Percentiles rank a stretch among this genome's conserved stretches.
phyloP scores from a whole-genome alignment of 1,284 basidiomycete genomes.

The Cryptococcus sp. region DNA sequence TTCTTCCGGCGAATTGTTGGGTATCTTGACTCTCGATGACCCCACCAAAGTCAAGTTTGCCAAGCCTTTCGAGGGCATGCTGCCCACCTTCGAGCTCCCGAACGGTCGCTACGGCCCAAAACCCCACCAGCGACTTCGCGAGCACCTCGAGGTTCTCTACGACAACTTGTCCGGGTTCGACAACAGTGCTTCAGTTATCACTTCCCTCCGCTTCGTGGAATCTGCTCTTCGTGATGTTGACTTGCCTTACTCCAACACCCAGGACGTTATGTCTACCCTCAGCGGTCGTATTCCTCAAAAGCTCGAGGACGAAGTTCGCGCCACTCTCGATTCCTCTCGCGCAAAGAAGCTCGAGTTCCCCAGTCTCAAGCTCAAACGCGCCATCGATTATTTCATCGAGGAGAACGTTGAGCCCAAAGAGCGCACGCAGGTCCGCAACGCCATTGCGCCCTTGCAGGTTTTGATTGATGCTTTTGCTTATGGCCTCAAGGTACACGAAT shows the following conservation, averaged over 20 bases:
- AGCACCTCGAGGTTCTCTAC: conserved; percentile 76
- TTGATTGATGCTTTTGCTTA: conserved; percentile 78
- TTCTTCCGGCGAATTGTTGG: conserved; percentile 96
- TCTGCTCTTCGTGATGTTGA: conserved; percentile 66
- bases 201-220: conserved; percentile 50
- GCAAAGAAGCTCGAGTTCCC: conserved; percentile 84
- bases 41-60: conserved; percentile 96
- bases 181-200: conserved; percentile 63
- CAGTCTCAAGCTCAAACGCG: conserved; percentile 56
- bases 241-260: conserved; percentile 85
- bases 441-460: conserved; percentile 71
- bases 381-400: conserved; percentile 78
- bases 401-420: conserved; percentile 79
- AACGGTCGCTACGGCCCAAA: conserved; percentile 81
- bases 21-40: conserved; percentile 95
- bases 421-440: conserved; percentile 70
- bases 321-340: conserved; percentile 72
- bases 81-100: conserved; percentile 82
- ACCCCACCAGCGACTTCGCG: conserved; percentile 81
- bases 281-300: conserved; percentile 91
- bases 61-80: conserved; percentile 93
- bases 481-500: conserved; percentile 87
- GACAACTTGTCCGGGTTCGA: conserved; percentile 95
- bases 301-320: conserved; percentile 83
- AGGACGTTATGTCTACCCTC: conserved; percentile 81